Evolutionary conservation across 2,329 filamentous ascomycete genomes (phyloP), one percentile per base, ranked within the genome.

Genomic region (Hypocrella siamensis): DNA sequence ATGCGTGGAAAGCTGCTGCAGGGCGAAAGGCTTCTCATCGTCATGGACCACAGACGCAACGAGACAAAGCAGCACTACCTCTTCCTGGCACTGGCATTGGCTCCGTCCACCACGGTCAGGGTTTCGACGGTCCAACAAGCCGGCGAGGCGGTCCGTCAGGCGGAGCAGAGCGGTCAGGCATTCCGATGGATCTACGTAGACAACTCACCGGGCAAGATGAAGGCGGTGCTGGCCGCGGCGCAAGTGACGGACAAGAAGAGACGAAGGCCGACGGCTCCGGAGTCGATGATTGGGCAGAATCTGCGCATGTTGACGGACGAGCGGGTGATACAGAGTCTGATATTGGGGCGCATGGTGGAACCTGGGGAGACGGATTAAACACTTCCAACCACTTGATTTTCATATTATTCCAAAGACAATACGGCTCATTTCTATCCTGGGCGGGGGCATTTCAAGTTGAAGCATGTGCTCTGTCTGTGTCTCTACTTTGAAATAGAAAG

Each of bases 281-380:
- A 26, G 35, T 38, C 35, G 12, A 46, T 56, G 27, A n/a, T n/a
- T n/a, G 58, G 63, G 10, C 61, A 65, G 43, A 67, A 56, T 37
- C 61, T 85, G 24, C 69, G 67, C 39, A 67, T 90, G 28, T 68
- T 93, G 32, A 79, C 76, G 34, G 79, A 92, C 50, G 88, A 96
- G 54, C 74, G 88, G 48, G 74, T 96, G 16, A 76, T 93, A 34
- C 88, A 98, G 61, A 94, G 85, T 52, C 60, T 96, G 36, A 94
- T 98, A 40, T 52, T 93, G 31, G 88, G 86, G 1, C 71, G 75
- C 38, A 56, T 94, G 42, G 70, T 85, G 32, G 77, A 82, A 38
- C 68, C 72, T 31, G 63, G 58, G 10, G 66, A 72, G 41, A 45
- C 52, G 43, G 24, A 29, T 12, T 34, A 15, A 30, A 22, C 15